Evolutionary conservation across 306 rosid genomes (phyloP).

Genomic region (Dryas alaskensis): DNA sequence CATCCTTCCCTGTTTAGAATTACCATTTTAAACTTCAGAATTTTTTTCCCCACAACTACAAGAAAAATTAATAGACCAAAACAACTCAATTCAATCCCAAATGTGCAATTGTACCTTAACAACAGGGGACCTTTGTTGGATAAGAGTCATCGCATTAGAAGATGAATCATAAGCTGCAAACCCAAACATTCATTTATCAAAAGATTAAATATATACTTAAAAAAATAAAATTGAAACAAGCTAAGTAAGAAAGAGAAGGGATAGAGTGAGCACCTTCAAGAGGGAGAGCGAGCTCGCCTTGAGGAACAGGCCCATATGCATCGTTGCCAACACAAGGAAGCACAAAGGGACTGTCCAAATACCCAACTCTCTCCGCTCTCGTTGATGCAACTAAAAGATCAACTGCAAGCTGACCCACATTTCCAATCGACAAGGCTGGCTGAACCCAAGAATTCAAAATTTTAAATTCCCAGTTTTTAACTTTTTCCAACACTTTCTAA

Average conservation of each 20-base stretch:
- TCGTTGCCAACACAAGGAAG: constrained; percentile 92
- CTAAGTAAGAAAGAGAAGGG: neutral
- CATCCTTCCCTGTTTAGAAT: constrained; percentile 65
- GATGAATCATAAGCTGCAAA: constrained; percentile 76
- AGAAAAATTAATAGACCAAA: neutral
- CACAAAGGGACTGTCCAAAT: constrained; percentile 71
- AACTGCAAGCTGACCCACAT: constrained; percentile 84
- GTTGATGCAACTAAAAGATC: constrained; percentile 72
- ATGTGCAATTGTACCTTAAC: constrained; percentile 35
- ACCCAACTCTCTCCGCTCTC: constrained; percentile 70
- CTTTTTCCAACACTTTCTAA: neutral
- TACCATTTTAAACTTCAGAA: constrained; percentile 1
- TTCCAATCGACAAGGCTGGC: constrained; percentile 89
- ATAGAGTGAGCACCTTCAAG: constrained; percentile 63
- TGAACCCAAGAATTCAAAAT: constrained; percentile 20
- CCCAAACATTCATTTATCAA: neutral
- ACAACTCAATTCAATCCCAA: neutral
- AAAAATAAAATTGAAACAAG: neutral
- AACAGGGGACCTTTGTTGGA: constrained; percentile 93
- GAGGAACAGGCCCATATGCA: constrained; percentile 79
- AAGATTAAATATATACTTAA: neutral
- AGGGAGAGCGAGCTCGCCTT: constrained; percentile 80
- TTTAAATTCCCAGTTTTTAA: neutral
- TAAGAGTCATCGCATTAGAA: constrained; percentile 49
- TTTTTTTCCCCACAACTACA: neutral